Evolutionary conservation across 2,329 filamentous ascomycete genomes (phyloP).

Genomic region (Diplodia mutila): DNA sequence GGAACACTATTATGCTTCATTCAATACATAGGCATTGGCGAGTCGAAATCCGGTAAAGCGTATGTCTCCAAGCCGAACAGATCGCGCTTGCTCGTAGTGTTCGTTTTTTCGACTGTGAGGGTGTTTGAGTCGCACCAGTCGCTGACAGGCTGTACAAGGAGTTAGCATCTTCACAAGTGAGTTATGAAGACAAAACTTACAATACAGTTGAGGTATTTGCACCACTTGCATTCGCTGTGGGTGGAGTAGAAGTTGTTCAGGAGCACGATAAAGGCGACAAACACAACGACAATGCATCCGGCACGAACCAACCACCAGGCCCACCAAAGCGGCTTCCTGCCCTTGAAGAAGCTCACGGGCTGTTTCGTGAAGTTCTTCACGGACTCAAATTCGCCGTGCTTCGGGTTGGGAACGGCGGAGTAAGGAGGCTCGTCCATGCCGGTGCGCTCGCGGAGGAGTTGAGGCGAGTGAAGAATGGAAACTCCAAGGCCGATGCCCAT

Average conservation of each 20-base stretch:
- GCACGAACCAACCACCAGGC: conserved; percentile 90
- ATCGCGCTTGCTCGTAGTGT: conserved; percentile 24
- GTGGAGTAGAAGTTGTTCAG: conserved; percentile 89
- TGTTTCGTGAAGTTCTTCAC: conserved; percentile 52
- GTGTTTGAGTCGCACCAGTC: conserved; percentile 44
- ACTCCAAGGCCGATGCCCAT: conserved; percentile 89
- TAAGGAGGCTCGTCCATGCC: conserved; percentile 72
- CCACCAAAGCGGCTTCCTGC: conserved; percentile 94
- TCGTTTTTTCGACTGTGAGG: conserved; percentile 26
- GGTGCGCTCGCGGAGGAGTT: conserved; percentile 73
- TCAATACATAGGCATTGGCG: conserved; percentile 1
- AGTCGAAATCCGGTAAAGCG: background rate
- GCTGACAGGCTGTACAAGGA: conserved; percentile 30
- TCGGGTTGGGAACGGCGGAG: conserved; percentile 58
- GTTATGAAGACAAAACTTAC: conserved; percentile 59
- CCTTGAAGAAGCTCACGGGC: conserved; percentile 80
- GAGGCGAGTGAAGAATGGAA: conserved; percentile 85
- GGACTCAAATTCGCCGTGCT: conserved; percentile 48
- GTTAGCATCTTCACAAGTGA: background rate
- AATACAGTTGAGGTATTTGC: conserved; percentile 91
- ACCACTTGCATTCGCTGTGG: conserved; percentile 80
- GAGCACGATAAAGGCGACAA: conserved; percentile 84
- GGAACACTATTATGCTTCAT: background rate
- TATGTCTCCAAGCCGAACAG: conserved; percentile 24
- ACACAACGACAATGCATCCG: conserved; percentile 75